Evolutionary conservation across 2,329 filamentous ascomycete species (phyloP), one percentile per base, ranked within the genome.

Genomic region (Exophiala phaeomuriformis): DNA sequence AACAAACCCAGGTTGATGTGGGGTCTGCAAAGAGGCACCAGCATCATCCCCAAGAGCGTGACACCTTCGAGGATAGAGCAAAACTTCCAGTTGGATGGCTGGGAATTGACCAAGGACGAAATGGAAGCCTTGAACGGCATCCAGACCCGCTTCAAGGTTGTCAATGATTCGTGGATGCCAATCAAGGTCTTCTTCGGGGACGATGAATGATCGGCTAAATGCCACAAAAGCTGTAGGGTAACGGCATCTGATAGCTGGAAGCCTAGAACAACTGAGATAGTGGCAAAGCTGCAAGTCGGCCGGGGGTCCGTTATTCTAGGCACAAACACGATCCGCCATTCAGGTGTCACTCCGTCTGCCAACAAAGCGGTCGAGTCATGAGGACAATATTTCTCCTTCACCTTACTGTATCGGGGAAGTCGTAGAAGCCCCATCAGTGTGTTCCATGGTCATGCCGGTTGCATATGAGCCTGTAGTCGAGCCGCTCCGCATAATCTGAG

Each of bases 21-120:
- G 88, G 88, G 88, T 60, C 72, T 93, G 51, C 81, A 86, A 68
- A 83, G 89, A 67, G 88, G 85, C 56, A 88, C 84, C 75, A 86
- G 82, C 61, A 88, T 95, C 49, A 89, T 95, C 64, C 88, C 88
- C 64, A 95, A 94, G 79, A 86, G 81, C 51, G 85, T 90, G 53
- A 89, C 81, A 60, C 78, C 82, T 60, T 75, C 75, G 48, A 80
- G 88, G 43, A 90, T 95, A 65, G 76, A 86, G 70, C 79, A 74
- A 57, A 94, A 94, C 77, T 88, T 82, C 63, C 79, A 85, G 68
- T 75, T 88, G 51, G 81, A 90, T 68, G 86, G 84, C 50, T 90
- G 84, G 82, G 75, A 80, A 55, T 72, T 94, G 69, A 83, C 79
- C 2, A 77, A 79, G 3, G 85, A 87, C 43, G 88, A 95, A 73